A percentile compares a stretch with the other conserved stretches of the same genome.
Conservation (phyloP, 2,329 filamentous ascomycete genomes). For the Aspergillaceae sp. region DNA sequence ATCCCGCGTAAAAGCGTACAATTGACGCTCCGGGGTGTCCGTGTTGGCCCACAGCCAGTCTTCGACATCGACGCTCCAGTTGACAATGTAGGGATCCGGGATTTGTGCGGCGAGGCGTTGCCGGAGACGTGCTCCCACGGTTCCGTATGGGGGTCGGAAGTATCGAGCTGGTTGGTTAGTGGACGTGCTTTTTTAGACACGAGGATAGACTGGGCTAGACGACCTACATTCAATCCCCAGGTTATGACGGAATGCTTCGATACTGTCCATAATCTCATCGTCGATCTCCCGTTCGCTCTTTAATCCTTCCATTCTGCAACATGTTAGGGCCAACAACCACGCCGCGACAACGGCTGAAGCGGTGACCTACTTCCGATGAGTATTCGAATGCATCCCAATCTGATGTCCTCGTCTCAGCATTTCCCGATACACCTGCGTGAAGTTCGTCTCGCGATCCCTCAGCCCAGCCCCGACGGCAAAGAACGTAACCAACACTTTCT, state of each 20-base stretch:
- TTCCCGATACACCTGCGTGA: constrained; percentile 55
- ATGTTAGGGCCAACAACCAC: not conserved
- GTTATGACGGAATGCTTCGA: constrained; percentile 21
- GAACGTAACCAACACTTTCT: constrained; percentile 58
- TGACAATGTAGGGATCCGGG: constrained; percentile 51
- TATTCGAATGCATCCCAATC: constrained; percentile 59
- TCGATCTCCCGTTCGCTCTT: constrained; percentile 25
- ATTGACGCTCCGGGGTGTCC: constrained; percentile 56
- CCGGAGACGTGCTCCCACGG: constrained; percentile 57
- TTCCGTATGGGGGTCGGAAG: constrained; percentile 63
- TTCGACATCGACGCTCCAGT: constrained; percentile 63
- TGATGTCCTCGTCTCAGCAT: constrained; percentile 58
- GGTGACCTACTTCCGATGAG: constrained; percentile 50
- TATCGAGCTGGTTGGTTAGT: constrained; percentile 37
- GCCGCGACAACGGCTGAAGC: not conserved
- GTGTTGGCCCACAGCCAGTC: constrained; percentile 61
- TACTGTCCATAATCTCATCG: constrained; percentile 27
- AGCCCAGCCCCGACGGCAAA: constrained; percentile 61
- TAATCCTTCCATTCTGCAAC: constrained; percentile 30
- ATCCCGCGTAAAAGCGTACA: constrained; percentile 57
- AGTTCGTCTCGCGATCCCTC: constrained; percentile 50
- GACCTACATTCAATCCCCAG: constrained; percentile 26
- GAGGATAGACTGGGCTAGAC: constrained; percentile 7
- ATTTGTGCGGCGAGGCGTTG: constrained; percentile 50
- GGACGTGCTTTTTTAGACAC: not conserved